phyloP scores from a whole-genome alignment of 345 rosid genomes.

The Dimocarpus longan region DNA sequence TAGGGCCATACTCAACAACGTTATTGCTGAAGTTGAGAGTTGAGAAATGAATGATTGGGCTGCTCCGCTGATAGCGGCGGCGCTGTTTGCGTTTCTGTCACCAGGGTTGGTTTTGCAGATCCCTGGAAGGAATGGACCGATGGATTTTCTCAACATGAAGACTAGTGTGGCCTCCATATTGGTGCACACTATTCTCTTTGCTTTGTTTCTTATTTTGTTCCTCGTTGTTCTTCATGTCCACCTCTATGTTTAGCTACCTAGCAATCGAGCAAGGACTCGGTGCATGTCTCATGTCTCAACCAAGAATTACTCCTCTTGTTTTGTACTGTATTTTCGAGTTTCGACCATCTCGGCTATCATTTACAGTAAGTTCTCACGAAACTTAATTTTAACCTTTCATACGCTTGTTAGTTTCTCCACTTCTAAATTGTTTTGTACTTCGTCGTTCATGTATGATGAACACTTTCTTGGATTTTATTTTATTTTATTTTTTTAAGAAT shows the following conservation, averaged over 20 bases:
- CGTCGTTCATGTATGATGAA: too few relatives aligned
- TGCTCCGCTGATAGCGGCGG: constrained; percentile 82
- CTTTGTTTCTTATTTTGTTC: constrained; percentile 70
- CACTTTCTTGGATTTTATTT: too few relatives aligned
- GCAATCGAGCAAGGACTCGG: background rate
- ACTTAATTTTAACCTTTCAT: background rate
- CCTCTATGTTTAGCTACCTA: constrained; percentile 44
- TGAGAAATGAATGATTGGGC: constrained; percentile 81
- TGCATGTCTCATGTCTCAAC: background rate
- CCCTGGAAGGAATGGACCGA: constrained; percentile 68
- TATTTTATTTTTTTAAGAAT: too few relatives aligned
- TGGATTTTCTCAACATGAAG: constrained; percentile 86
- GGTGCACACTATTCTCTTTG: constrained; percentile 69
- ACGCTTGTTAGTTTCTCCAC: background rate
- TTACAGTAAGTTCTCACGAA: too few relatives aligned
- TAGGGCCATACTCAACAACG: too few relatives aligned
- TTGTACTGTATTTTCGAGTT: background rate
- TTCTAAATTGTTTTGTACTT: background rate
- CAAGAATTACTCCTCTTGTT: background rate
- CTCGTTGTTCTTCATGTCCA: constrained; percentile 73
- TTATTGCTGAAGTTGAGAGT: constrained; percentile 5
- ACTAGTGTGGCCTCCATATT: constrained; percentile 75
- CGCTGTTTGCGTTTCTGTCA: constrained; percentile 76
- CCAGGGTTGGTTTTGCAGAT: constrained; percentile 78
- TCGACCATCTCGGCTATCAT: background rate